Evolutionary conservation across 345 rosid species (phyloP).

Genomic region (Moringa oleifera): DNA sequence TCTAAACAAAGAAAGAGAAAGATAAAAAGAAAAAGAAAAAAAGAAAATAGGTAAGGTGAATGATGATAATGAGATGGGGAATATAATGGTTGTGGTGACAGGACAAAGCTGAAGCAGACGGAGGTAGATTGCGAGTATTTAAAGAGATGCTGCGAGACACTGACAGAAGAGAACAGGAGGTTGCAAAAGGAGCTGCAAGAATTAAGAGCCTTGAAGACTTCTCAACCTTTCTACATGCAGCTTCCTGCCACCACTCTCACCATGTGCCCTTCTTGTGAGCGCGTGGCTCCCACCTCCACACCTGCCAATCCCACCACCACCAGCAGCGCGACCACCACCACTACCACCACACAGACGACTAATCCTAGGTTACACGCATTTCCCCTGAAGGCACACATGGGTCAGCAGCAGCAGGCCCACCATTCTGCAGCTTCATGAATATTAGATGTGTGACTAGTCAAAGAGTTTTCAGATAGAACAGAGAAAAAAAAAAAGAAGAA

Average conservation of each 20-base stretch:
- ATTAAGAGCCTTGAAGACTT: constrained; percentile 74
- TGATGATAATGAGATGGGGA: too few relatives aligned
- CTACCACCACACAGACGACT: constrained; percentile 14
- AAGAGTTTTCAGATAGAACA: too few relatives aligned
- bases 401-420: too few relatives aligned
- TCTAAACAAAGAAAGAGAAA: too few relatives aligned
- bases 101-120: constrained; percentile 94
- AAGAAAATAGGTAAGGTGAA: too few relatives aligned
- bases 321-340: constrained; percentile 1
- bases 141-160: constrained; percentile 78
- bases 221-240: constrained; percentile 88
- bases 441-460: too few relatives aligned
- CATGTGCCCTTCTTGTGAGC: constrained; percentile 99
- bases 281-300: constrained; percentile 62
- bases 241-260: constrained; percentile 99
- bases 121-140: constrained; percentile 92
- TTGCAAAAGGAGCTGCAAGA: constrained; percentile 81
- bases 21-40: too few relatives aligned
- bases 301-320: constrained; percentile 20
- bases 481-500: too few relatives aligned
- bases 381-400: too few relatives aligned
- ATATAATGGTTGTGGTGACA: too few relatives aligned
- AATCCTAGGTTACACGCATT: constrained; percentile 30
- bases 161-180: constrained; percentile 91
- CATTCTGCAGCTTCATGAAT: too few relatives aligned